Conservation (phyloP, 495 filamentous ascomycete species). For the Penicillium egyptiacum region DNA sequence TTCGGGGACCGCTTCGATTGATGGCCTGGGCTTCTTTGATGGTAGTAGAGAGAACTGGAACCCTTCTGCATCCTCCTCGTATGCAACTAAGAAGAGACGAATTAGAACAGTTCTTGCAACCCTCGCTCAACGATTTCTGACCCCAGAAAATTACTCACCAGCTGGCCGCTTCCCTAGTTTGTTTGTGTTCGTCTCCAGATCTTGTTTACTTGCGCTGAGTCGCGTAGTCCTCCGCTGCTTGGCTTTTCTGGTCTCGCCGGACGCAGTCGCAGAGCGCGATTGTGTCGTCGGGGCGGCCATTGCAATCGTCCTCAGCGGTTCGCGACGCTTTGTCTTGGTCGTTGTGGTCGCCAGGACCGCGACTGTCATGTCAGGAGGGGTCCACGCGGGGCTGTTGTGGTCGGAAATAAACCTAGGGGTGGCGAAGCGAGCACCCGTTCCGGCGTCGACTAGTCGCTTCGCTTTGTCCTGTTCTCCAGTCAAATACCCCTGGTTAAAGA, state of each 20-base stretch:
- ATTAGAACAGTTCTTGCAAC: slow-evolving; percentile 18
- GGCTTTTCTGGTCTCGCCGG: slow-evolving; percentile 28
- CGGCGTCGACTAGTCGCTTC: neutral
- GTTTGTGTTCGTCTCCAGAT: slow-evolving; percentile 30
- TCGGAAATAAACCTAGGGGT: slow-evolving; percentile 7
- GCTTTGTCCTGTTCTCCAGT: neutral
- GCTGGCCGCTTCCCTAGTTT: slow-evolving; percentile 44
- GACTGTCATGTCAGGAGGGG: slow-evolving; percentile 48
- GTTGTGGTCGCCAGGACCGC: slow-evolving; percentile 42
- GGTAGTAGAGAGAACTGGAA: slow-evolving; percentile 54
- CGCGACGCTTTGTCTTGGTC: slow-evolving; percentile 47
- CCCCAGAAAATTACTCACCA: slow-evolving; percentile 36
- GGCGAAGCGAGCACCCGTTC: neutral
- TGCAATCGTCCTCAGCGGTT: slow-evolving; percentile 43
- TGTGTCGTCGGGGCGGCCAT: slow-evolving; percentile 49
- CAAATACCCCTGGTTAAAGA: slow-evolving; percentile 6
- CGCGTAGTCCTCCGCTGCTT: slow-evolving; percentile 40
- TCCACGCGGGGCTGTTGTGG: slow-evolving; percentile 13
- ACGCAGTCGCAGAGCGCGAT: slow-evolving; percentile 40
- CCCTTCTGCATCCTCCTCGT: slow-evolving; percentile 56
- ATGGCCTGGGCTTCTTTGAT: slow-evolving; percentile 43
- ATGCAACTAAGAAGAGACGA: slow-evolving; percentile 33
- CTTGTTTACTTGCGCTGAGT: slow-evolving; percentile 43
- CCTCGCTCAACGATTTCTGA: neutral
- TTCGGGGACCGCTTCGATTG: slow-evolving; percentile 30